phyloP scores from a whole-genome alignment of 1,284 basidiomycete genomes.

The Ceratobasidium sp. region DNA sequence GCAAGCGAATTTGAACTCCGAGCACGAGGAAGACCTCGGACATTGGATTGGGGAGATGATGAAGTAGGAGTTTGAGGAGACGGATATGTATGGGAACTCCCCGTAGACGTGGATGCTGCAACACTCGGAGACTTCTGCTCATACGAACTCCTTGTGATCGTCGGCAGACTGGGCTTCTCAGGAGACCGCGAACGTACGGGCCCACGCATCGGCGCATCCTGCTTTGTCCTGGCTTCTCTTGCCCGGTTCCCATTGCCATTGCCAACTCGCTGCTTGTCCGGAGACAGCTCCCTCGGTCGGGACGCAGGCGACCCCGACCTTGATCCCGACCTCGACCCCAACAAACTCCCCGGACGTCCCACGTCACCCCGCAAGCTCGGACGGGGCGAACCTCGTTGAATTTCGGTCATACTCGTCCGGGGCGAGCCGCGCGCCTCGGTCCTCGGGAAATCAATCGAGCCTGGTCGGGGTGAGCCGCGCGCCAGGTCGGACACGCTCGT shows the following conservation, averaged over 20 bases:
- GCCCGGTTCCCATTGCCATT: no score
- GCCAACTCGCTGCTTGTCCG: neutral
- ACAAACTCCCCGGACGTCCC: neutral
- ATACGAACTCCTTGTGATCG: slow-evolving; percentile 15
- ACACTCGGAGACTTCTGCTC: slow-evolving; percentile 2
- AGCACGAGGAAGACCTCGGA: neutral
- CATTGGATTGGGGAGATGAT: neutral
- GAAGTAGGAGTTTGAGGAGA: neutral
- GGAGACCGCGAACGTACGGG: slow-evolving; percentile 12
- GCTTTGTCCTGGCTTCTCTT: no score
- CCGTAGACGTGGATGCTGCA: neutral
- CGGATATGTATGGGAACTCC: slow-evolving; percentile 2
- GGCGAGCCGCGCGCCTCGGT: slow-evolving; percentile 17
- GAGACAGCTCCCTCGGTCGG: slow-evolving; percentile 3
- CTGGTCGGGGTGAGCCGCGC: neutral
- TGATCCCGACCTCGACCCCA: neutral
- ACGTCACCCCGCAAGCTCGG: slow-evolving; percentile 11
- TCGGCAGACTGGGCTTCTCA: neutral
- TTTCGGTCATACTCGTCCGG: slow-evolving; percentile 20
- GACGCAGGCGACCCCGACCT: slow-evolving; percentile 10
- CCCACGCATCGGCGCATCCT: neutral
- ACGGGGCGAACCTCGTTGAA: slow-evolving; percentile 16
- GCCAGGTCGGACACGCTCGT: neutral
- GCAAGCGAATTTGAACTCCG: slow-evolving; percentile 22
- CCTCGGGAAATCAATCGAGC: slow-evolving; percentile 4